Percentiles rank a stretch among this genome's conserved stretches.
Conservation (phyloP, 176 grass and related monocot genomes). For the Zoysia pacifica region DNA sequence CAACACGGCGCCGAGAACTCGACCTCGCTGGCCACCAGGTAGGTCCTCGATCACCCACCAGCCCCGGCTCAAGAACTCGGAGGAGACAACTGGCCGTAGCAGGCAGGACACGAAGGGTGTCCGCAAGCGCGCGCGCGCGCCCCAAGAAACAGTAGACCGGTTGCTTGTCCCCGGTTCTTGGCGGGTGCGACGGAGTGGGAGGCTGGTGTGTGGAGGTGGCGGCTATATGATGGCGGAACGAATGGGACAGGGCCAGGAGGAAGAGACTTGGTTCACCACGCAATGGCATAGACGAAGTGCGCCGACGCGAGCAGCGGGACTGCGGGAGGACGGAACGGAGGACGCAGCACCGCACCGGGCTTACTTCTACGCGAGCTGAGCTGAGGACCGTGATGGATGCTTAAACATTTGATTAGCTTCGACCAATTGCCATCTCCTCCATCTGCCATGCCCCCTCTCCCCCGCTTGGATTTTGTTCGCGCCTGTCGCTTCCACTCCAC, state of each 20-base stretch:
- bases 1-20: conserved; percentile 6
- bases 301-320: neutral
- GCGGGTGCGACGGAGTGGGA: conserved; percentile 29
- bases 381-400: conserved; percentile 16
- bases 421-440: neutral
- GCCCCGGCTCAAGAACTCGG: conserved; percentile 6
- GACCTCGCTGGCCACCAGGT: neutral
- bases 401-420: conserved; percentile 13
- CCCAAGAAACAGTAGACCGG: conserved; percentile 8
- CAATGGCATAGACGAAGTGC: conserved; percentile 15
- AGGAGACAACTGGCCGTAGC: neutral
- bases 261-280: conserved; percentile 53
- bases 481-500: conserved; percentile 45
- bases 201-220: conserved; percentile 18
- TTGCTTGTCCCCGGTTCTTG: conserved; percentile 42
- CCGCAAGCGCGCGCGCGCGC: neutral
- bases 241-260: conserved; percentile 13
- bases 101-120: neutral
- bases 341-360: neutral
- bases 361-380: conserved; percentile 64
- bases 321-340: neutral
- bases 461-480: conserved; percentile 12
- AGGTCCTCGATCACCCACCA: neutral
- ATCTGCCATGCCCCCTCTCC: neutral
- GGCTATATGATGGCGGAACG: conserved; percentile 44